Base-by-base conservation (phyloP, 345 rosid genomes). In the Xanthoceras sorbifolium region DNA sequence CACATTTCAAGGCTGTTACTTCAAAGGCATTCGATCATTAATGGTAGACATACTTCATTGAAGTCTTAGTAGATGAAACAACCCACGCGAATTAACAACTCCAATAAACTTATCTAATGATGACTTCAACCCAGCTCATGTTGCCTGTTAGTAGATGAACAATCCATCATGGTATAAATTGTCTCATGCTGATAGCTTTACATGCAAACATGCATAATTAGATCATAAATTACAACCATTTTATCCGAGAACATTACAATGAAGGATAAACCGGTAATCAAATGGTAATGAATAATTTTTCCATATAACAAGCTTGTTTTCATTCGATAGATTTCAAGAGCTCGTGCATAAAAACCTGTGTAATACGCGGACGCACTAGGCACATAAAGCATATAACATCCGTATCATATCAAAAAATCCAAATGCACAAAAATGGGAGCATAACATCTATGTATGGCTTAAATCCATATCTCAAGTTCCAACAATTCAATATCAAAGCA, bases 391-490 rank as follows among this genome's bases (percentile, higher is more conserved):
- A 73, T 34, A 8, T 9, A 42, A 20, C 67, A 42, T 1, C 55
- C 10, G 40, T 18, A 40, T 42, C 18, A 61, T 18, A 18, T 42
- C 40, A 61, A 40, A 61, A 61, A 40, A 61, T 61, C 67, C 10
- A 73, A 32, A 60, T 15, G 6, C 6, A 28, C 4, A 0, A 44
- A 18, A 73, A 61, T 9, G 12, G 55, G 42, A 73, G 68, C 9
- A 42, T 9, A 18, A 42, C 10, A 25, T 60, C 76, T 1, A 38
- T 40, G 76, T 66, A 72, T 72, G 76, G 42, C 22, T 15, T 52
- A 20, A 28, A 18, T 60, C 28, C 11, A 42, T 42, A 18, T 60
- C 40, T 72, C 28, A 61, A 40, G 23, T 40, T 26, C 66, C 65
- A 61, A 26, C 25, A 67, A 25, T 23, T 4, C 31, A 67, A 28